Percentiles rank a stretch among this genome's conserved stretches.
phyloP scores from a whole-genome alignment of 768 basidiomycete species.

The Naganishia kalamii region DNA sequence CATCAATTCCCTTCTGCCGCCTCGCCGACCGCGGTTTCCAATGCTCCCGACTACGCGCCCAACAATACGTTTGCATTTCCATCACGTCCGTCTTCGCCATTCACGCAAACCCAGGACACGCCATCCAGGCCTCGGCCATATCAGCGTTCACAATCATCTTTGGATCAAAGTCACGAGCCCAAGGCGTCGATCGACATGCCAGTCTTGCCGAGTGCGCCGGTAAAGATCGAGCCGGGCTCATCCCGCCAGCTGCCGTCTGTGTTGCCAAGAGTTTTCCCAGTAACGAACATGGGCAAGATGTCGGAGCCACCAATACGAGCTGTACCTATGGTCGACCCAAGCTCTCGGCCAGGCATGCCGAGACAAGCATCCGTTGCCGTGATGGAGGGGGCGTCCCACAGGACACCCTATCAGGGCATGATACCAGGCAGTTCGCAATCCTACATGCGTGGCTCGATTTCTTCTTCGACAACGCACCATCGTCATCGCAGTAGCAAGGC shows the following conservation, averaged over 20 bases:
- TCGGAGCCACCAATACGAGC: neutral
- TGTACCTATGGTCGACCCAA: constrained; percentile 15
- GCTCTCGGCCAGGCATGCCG: constrained; percentile 48
- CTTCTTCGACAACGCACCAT: constrained; percentile 1
- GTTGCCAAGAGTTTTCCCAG: constrained; percentile 26
- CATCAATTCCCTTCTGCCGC: neutral
- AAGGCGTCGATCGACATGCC: too few species aligned
- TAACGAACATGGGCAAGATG: constrained; percentile 16
- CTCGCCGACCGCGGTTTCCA: constrained; percentile 2
- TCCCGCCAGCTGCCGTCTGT: constrained; percentile 2
- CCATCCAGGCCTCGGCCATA: neutral
- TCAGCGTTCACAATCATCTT: neutral
- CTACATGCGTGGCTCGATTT: too few species aligned
- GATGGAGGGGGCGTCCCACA: constrained; percentile 49
- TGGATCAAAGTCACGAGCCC: neutral
- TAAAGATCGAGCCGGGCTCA: constrained; percentile 16
- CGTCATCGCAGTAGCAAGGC: constrained; percentile 11
- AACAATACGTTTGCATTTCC: constrained; percentile 20
- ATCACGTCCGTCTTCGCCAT: constrained; percentile 8
- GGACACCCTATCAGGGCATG: neutral
- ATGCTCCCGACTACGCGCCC: constrained; percentile 5
- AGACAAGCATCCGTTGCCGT: constrained; percentile 57
- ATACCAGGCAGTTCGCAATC: neutral
- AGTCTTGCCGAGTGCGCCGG: constrained; percentile 23
- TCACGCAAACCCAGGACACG: neutral